These are phyloP conservation scores for Pseudocercospora fijiensis DNA, from an alignment of 2,329 filamentous ascomycete species.

Conservation along the genomic window DNA sequence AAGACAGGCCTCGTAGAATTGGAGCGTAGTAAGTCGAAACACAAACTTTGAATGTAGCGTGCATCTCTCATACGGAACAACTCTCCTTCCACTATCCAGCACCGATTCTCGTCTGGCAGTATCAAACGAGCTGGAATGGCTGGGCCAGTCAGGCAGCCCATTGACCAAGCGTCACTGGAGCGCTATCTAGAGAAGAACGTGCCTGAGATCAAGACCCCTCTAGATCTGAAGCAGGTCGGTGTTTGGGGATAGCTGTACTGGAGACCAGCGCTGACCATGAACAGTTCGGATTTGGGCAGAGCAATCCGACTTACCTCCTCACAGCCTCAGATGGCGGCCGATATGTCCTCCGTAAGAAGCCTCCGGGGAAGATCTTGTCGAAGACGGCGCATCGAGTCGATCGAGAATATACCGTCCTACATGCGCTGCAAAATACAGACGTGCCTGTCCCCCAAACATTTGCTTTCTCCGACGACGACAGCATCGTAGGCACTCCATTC, in stretches of 20 bases:
- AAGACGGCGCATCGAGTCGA: conserved; percentile 96
- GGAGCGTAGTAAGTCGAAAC: neutral
- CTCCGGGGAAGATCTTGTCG: conserved; percentile 84
- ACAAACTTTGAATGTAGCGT: neutral
- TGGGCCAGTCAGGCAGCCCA: conserved; percentile 81
- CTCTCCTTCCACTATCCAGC: neutral
- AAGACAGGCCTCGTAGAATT: neutral
- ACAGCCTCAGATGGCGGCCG: conserved; percentile 67
- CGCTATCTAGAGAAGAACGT: conserved; percentile 73
- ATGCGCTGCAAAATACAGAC: conserved; percentile 73
- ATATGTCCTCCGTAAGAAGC: conserved; percentile 96
- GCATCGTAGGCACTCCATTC: conserved; percentile 83
- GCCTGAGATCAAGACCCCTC: conserved; percentile 75
- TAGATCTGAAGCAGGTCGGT: conserved; percentile 80
- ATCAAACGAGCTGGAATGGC: conserved; percentile 59
- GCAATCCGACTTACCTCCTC: conserved; percentile 93
- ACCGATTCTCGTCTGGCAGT: neutral
- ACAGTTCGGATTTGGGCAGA: conserved; percentile 85
- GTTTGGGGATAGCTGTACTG: neutral
- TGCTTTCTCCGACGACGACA: conserved; percentile 79
- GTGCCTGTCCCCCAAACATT: conserved; percentile 83
- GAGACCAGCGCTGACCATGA: neutral
- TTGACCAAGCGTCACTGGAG: conserved; percentile 77
- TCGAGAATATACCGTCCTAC: conserved; percentile 87
- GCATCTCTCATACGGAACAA: neutral